phyloP scores from a whole-genome alignment of 1,284 basidiomycete species.

The Cryptococcus depauperatus region DNA sequence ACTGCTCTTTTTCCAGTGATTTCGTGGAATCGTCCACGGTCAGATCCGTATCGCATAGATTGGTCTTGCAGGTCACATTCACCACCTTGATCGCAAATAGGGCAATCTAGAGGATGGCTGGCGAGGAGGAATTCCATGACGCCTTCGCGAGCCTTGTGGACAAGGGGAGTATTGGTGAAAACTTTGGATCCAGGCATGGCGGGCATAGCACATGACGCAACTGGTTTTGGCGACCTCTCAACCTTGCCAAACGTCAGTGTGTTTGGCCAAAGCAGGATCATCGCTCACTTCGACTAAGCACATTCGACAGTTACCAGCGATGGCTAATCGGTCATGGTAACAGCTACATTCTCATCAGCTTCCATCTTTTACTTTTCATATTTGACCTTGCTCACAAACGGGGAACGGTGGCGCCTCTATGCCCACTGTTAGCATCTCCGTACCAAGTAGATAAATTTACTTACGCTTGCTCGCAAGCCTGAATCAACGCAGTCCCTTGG shows the following conservation, averaged over 20 bases:
- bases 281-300: conserved; percentile 81
- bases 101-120: conserved; percentile 97
- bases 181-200: conserved; percentile 96
- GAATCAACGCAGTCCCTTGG: conserved; percentile 87
- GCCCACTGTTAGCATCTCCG: neutral
- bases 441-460: conserved; percentile 6
- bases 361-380: neutral
- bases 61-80: conserved; percentile 99
- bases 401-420: conserved; percentile 26
- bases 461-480: conserved; percentile 62
- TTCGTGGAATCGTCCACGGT: conserved; percentile 96
- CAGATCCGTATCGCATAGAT: conserved; percentile 97
- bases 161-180: conserved; percentile 88
- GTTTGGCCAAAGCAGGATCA: neutral
- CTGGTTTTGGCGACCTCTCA: conserved; percentile 87
- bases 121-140: conserved; percentile 98
- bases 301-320: conserved; percentile 96
- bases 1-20: conserved; percentile 95
- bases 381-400: conserved; percentile 36
- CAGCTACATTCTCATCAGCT: conserved; percentile 43
- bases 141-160: conserved; percentile 86
- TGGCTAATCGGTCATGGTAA: conserved; percentile 57
- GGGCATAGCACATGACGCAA: conserved; percentile 78
- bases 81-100: conserved; percentile 95
- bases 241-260: conserved; percentile 18